phyloP scores from a whole-genome alignment of 306 rosid genomes.

The Inga leiocalycina region DNA sequence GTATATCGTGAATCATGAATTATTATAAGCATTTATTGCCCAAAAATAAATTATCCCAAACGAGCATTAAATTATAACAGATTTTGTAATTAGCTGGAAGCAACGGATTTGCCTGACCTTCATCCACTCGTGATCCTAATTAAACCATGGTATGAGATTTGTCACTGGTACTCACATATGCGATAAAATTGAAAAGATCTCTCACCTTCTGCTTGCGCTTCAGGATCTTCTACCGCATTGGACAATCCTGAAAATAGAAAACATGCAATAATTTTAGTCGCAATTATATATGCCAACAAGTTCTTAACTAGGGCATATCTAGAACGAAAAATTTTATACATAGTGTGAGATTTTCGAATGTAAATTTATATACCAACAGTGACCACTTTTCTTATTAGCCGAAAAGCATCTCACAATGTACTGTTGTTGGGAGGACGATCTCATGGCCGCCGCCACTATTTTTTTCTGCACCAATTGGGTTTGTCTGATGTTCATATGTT shows the following conservation, averaged over 20 bases:
- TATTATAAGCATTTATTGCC: too few relatives aligned
- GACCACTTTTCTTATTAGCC: not conserved
- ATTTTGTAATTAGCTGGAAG: conserved; percentile 17
- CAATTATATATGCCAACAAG: not conserved
- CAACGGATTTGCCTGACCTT: not conserved
- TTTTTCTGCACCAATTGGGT: too few relatives aligned
- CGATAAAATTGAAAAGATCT: not conserved
- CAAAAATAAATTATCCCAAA: too few relatives aligned
- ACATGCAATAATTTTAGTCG: not conserved
- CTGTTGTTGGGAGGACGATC: conserved; percentile 20
- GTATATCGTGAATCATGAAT: too few relatives aligned
- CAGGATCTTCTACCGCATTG: not conserved
- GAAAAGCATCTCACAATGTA: not conserved
- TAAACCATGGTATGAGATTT: not conserved
- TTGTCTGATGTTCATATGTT: not conserved
- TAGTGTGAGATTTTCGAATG: not conserved
- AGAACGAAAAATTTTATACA: not conserved
- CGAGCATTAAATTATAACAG: not conserved
- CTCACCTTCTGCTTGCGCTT: not conserved
- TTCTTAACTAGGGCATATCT: not conserved
- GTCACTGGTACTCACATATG: too few relatives aligned
- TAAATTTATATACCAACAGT: not conserved
- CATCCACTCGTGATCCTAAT: not conserved
- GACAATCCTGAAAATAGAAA: too few relatives aligned
- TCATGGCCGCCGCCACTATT: not conserved